These are phyloP conservation scores for Talaromyces ruber DNA, from an alignment of 495 filamentous ascomycete species.

Conservation along the genomic window DNA sequence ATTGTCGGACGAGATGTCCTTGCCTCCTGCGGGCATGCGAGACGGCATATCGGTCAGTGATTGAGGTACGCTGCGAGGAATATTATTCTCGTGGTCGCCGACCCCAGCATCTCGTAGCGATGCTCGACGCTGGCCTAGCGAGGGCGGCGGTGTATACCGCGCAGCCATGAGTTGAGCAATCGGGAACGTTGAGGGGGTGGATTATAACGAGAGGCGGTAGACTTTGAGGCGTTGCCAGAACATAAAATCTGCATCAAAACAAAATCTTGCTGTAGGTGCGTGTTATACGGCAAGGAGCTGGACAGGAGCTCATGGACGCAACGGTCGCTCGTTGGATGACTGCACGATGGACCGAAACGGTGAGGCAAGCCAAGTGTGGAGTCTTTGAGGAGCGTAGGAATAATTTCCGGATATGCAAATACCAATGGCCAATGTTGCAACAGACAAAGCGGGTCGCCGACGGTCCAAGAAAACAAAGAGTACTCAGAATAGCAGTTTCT, in stretches of 20 bases:
- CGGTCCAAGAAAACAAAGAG: not conserved
- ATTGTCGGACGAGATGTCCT: constrained; percentile 23
- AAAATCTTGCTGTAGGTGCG: not conserved
- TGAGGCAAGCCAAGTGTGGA: constrained; percentile 2
- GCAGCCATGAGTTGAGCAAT: constrained; percentile 7
- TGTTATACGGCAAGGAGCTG: not conserved
- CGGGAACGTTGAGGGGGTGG: not conserved
- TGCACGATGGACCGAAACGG: not conserved
- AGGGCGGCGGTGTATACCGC: constrained; percentile 11
- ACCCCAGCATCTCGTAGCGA: constrained; percentile 21
- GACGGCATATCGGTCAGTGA: constrained; percentile 20
- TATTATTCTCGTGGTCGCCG: constrained; percentile 15
- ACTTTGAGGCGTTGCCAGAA: not conserved
- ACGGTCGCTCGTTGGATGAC: not conserved
- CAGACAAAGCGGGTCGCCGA: not conserved
- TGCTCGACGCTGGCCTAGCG: constrained; percentile 23
- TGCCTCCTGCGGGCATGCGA: constrained; percentile 23
- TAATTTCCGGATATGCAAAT: constrained; percentile 5
- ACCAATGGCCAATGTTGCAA: not conserved
- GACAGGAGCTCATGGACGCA: not conserved
- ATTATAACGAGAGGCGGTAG: not conserved
- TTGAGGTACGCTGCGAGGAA: constrained; percentile 21
- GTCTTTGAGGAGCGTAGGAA: not conserved
- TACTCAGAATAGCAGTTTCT: not conserved
- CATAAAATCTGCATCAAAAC: not conserved